Base-by-base conservation (phyloP, 2,329 filamentous ascomycete species). In the Mariannaea elegans region DNA sequence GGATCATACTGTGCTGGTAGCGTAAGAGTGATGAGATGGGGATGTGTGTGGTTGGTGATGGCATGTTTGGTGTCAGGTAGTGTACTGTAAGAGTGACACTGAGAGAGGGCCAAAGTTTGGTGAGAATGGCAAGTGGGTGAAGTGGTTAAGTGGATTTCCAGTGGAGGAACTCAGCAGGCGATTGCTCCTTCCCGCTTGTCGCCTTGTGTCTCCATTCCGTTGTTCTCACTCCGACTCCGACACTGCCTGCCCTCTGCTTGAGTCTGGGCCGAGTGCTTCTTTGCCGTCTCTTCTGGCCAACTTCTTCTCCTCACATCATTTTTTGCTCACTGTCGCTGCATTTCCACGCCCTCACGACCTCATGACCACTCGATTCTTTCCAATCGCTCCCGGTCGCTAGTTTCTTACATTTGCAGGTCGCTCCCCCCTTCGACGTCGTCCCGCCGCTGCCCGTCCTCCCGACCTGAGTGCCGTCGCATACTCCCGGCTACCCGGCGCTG, bases 391-490 rank as follows among this genome's bases (percentile, higher is more conserved):
- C 24, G 21, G 18, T 34, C 27, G 34, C 34, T 16, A 18, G 34
- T 41, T 34, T 46, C 12, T n/a, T 19, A 19, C 13, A 27, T 24
- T 16, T 19, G 13, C 41, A 14, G 21, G 14, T 27, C 13, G 21
- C 41, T 42, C 23, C 24, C 41, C 13, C 24, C 31, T 49, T 53
- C 23, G 24, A 27, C 24, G 24, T n/a, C 41, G 41, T 44, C 16
- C 29, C 50, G 23, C 50, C 36, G 38, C 39, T 36, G 19, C 29
- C 42, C 42, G 29, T 41, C 41, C 27, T 49, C 36, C 46, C 46
- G 31, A 57, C 47, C 45, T n/a, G 29, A 49, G 56, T 38, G 48
- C 56, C 49, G 49, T 53, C 49, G 24, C 56, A 29, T 29, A 31
- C 36, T 24, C 31, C 50, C 50, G 56, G 50, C 56, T 44, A 32